Conservation (phyloP, 2,329 filamentous ascomycete genomes). For the Penicillium sp. region DNA sequence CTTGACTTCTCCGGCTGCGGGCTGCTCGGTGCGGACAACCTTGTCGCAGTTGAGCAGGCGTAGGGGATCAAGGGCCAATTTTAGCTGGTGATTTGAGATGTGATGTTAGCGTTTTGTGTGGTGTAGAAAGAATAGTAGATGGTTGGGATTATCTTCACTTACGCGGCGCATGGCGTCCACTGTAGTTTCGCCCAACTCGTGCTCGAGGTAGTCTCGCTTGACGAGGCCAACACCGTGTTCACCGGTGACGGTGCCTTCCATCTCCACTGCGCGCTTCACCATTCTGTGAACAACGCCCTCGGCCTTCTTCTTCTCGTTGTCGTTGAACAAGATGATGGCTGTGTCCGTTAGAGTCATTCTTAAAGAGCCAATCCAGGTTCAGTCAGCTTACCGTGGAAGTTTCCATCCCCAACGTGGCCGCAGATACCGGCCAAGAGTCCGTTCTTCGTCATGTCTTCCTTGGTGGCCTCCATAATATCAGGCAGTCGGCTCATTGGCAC, state of each 20-base stretch:
- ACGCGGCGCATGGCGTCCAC: constrained; percentile 67
- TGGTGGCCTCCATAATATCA: constrained; percentile 71
- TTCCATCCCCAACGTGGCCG: constrained; percentile 73
- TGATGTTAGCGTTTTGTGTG: constrained; percentile 18
- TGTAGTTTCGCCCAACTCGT: constrained; percentile 62
- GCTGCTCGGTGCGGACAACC: constrained; percentile 58
- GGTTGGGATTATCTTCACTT: constrained; percentile 29
- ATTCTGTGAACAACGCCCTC: constrained; percentile 66
- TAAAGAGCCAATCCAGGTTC: neutral
- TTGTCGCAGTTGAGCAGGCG: constrained; percentile 67
- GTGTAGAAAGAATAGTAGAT: neutral
- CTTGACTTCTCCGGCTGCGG: constrained; percentile 51
- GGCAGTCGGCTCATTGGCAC: constrained; percentile 72
- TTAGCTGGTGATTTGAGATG: constrained; percentile 48
- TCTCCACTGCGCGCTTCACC: constrained; percentile 68
- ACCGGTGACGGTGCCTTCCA: constrained; percentile 72
- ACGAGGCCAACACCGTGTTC: constrained; percentile 72
- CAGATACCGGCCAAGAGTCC: constrained; percentile 67
- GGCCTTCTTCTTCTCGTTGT: constrained; percentile 56
- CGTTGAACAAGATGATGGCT: constrained; percentile 64
- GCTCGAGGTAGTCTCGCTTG: constrained; percentile 65
- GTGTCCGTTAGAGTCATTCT: neutral
- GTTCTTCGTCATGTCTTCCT: constrained; percentile 63
- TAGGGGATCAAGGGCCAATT: constrained; percentile 66
- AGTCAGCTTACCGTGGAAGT: constrained; percentile 62